phyloP scores from a whole-genome alignment of 306 rosid species.

The barrel medic (Medicago truncatula) region MtrunA17r5.0-ANR NC_053046.1:16121501-16122000 shows the following conservation, averaged over 20 bases:
- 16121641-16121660: too few species aligned
- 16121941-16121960: slow-evolving; percentile 26
- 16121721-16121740: background rate
- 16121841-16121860: slow-evolving; percentile 6
- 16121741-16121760: background rate
- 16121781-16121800: background rate
- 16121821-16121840: background rate
- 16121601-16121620: background rate
- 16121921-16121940: slow-evolving; percentile 21
- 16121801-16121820: slow-evolving; percentile 1
- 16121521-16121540: background rate
- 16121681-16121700: background rate
- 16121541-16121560: background rate
- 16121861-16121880: slow-evolving; percentile 1
- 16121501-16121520: background rate
- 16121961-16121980: slow-evolving; percentile 46
- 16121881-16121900: slow-evolving; percentile 22
- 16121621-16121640: too few species aligned
- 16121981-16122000: slow-evolving; percentile 72
- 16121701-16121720: background rate
- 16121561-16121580: background rate
- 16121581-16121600: background rate
- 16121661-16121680: too few species aligned
- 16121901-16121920: slow-evolving; percentile 21
- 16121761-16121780: background rate